Evolutionary conservation across 352 stramenopile genomes (phyloP).

Genomic region (Pythium rhizo-oryzae): DNA sequence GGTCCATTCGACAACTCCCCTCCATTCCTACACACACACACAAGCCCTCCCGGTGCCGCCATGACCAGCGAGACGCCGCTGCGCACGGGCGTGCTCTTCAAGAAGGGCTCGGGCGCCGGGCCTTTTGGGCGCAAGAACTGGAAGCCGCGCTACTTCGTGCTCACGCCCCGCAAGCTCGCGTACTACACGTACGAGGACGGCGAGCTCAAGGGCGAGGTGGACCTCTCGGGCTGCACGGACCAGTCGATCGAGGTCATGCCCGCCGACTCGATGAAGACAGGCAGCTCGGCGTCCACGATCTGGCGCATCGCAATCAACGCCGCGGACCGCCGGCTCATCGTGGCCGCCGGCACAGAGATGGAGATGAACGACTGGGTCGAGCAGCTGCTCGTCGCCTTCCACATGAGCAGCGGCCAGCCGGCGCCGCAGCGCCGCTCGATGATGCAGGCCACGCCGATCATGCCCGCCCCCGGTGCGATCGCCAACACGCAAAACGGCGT

Average conservation of each 20-base stretch:
- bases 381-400: slow-evolving; percentile 37
- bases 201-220: slow-evolving; percentile 39
- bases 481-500: not conserved
- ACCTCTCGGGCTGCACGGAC: slow-evolving; percentile 32
- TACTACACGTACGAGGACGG: slow-evolving; percentile 44
- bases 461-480: slow-evolving; percentile 7
- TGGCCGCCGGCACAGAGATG: slow-evolving; percentile 39
- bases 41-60: not conserved
- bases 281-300: slow-evolving; percentile 47
- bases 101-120: slow-evolving; percentile 47
- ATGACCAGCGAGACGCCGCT: slow-evolving; percentile 30
- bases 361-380: slow-evolving; percentile 59
- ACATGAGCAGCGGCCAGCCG: slow-evolving; percentile 33
- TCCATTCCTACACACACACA: not conserved
- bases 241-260: slow-evolving; percentile 50
- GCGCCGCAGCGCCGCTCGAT: slow-evolving; percentile 20
- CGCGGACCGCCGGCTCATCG: slow-evolving; percentile 34
- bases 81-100: slow-evolving; percentile 50
- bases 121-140: slow-evolving; percentile 52
- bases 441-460: not conserved
- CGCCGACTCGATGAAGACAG: slow-evolving; percentile 46
- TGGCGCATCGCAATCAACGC: slow-evolving; percentile 52
- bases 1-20: not conserved
- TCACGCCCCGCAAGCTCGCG: slow-evolving; percentile 35
- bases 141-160: slow-evolving; percentile 57